A percentile compares a stretch with the other conserved stretches of the same genome.
These are phyloP conservation scores for Arthrobotrys sphaeroides DNA, from an alignment of 2,329 filamentous ascomycete genomes.

Conservation along the genomic window DNA sequence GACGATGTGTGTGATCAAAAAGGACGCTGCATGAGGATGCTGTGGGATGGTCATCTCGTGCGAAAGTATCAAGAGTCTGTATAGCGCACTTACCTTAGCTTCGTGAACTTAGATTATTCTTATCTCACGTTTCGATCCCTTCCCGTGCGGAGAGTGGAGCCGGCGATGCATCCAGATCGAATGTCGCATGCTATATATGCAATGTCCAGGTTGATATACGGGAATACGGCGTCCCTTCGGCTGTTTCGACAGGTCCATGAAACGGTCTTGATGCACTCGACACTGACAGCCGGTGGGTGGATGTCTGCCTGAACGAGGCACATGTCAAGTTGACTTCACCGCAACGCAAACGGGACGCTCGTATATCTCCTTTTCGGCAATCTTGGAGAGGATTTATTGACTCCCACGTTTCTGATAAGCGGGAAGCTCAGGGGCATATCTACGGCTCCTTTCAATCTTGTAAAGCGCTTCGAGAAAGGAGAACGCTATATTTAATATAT, in stretches of 20 bases:
- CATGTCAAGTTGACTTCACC: neutral
- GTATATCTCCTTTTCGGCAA: slow-evolving; percentile 23
- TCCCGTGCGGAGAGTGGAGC: slow-evolving; percentile 27
- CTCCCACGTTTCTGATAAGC: slow-evolving; percentile 53
- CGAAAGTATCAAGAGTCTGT: neutral
- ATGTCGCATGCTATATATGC: slow-evolving; percentile 41
- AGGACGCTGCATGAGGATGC: slow-evolving; percentile 33
- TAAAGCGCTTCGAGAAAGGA: slow-evolving; percentile 39
- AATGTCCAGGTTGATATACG: neutral
- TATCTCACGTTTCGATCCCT: slow-evolving; percentile 19
- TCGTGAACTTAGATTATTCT: no score
- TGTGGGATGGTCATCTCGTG: slow-evolving; percentile 20
- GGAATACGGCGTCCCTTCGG: slow-evolving; percentile 12
- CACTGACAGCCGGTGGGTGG: slow-evolving; percentile 7
- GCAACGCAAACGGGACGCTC: slow-evolving; percentile 1
- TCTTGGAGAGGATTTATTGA: slow-evolving; percentile 1
- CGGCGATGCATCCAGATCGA: slow-evolving; percentile 27
- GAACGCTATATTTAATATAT: slow-evolving; percentile 29
- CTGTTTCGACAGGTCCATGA: slow-evolving; percentile 37
- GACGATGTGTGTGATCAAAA: slow-evolving; percentile 5
- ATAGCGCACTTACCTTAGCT: no score
- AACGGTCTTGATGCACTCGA: slow-evolving; percentile 42
- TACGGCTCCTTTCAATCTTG: slow-evolving; percentile 37
- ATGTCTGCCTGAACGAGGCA: slow-evolving; percentile 21
- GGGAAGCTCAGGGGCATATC: slow-evolving; percentile 33